Evolutionary conservation across 306 rosid species (phyloP), one percentile per base, ranked within the genome.

Genomic region (Fagus crenata): DNA sequence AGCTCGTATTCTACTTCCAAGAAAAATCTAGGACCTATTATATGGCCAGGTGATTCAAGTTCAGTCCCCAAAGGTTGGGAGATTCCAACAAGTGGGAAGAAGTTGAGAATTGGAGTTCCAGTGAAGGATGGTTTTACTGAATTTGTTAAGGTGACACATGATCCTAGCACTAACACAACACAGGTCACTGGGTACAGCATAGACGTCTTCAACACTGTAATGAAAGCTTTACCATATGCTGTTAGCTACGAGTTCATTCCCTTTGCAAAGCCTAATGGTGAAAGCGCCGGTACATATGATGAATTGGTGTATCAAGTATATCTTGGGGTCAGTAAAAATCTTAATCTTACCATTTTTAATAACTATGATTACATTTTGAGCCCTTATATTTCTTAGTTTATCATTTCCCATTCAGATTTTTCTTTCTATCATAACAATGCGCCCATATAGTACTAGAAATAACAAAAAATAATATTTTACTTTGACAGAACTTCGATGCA

Each of bases 11-110:
- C 77, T 4, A n/a, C 46, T 60, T 42, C 68, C 0, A 77, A 61
- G 36, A 60, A 41, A 1, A 55, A 73, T 35, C 31, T 83, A 14
- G 79, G 80, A 42, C 69, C 73, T 0, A 74, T 86, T 2, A 76
- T 78, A 3, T 89, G 92, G 90, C 86, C 92, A 0, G 89, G 90
- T 7, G 79, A 86, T 41, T 46, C 78, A 7, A 39, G 7, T 14
- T 31, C 75, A 12, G 41, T 7, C 12, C 88, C 90, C 0, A 84
- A 60, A 11, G 92, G 88, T 8, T 82, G 88, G 90, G 85, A 76
- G 59, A 46, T 74, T 49, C 84, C 82, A 7, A 36, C 74, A 9
- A 71, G 74, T 1, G 53, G 36, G 35, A 84, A 74, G 69, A 68
- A 39, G 53, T 36, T 86, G 63, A 78, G 49, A 51, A 65, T 89